Evolutionary conservation across 192 early-diverging fungal species (phyloP).

Genomic region (Coemansia sp.): DNA sequence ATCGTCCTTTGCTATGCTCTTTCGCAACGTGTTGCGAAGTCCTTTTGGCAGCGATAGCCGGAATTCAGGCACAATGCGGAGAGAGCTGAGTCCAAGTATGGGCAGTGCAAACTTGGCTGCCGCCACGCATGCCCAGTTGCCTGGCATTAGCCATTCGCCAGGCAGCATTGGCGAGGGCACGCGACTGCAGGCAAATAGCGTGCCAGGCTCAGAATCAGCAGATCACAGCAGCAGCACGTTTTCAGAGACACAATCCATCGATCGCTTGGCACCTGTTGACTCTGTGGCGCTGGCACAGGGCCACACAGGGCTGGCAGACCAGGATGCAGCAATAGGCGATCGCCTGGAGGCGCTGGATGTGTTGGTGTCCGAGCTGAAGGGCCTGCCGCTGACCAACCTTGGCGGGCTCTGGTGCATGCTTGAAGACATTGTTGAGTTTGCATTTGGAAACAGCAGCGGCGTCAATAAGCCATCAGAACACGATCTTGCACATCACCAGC

Average conservation of each 20-base stretch:
- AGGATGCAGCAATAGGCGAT: constrained; percentile 13
- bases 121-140: constrained; percentile 4
- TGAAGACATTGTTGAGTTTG: constrained; percentile 26
- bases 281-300: constrained; percentile 28
- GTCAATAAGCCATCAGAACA: background rate
- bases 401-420: constrained; percentile 32
- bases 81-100: constrained; percentile 6
- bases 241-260: background rate
- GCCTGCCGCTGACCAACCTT: constrained; percentile 21
- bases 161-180: constrained; percentile 7
- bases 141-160: constrained; percentile 2
- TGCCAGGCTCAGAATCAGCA: background rate
- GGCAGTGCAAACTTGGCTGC: background rate
- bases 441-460: constrained; percentile 14
- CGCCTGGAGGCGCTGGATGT: constrained; percentile 27
- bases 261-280: constrained; percentile 14
- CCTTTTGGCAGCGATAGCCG: constrained; percentile 32
- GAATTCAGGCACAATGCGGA: background rate
- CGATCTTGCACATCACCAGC: background rate
- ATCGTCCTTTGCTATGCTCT: constrained; percentile 18
- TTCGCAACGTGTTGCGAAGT: constrained; percentile 47
- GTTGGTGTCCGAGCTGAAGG: constrained; percentile 20
- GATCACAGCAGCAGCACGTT: background rate
- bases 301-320: constrained; percentile 13
- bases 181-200: background rate